phyloP scores from a whole-genome alignment of 2,329 filamentous ascomycete species.

The Penicillium italicum region DNA sequence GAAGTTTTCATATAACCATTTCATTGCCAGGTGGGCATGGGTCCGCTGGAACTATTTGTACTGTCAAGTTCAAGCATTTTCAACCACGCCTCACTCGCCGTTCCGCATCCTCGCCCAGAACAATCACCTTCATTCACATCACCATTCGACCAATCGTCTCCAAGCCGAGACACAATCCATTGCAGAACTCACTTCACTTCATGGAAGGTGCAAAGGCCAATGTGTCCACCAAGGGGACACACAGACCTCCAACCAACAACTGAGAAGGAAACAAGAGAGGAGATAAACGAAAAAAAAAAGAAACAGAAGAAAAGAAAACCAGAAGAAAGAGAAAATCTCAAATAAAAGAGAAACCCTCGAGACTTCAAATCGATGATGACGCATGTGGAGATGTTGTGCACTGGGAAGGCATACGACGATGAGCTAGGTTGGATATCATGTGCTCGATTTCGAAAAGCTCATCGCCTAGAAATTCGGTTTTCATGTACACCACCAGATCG shows the following conservation, averaged over 20 bases:
- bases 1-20: neutral
- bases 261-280: slow-evolving; percentile 8
- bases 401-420: neutral
- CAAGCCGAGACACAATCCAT: neutral
- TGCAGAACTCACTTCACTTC: neutral
- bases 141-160: neutral
- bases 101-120: neutral
- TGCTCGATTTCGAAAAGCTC: neutral
- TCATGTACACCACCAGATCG: slow-evolving; percentile 8
- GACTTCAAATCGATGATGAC: neutral
- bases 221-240: neutral
- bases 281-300: slow-evolving; percentile 1
- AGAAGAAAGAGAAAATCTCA: slow-evolving; percentile 11
- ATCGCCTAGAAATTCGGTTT: slow-evolving; percentile 3
- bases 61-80: neutral
- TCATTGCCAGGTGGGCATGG: neutral
- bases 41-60: neutral
- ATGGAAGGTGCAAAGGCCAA: neutral
- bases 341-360: neutral
- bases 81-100: neutral
- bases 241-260: slow-evolving; percentile 8
- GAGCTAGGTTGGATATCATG: neutral
- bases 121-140: neutral
- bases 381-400: neutral
- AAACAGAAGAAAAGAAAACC: slow-evolving; percentile 4